A percentile compares a stretch with the other conserved stretches of the same genome.
These are phyloP conservation scores for Herpetomonas tarakana DNA, from an alignment of 208 protist genomes.

Conservation along the genomic window DNA sequence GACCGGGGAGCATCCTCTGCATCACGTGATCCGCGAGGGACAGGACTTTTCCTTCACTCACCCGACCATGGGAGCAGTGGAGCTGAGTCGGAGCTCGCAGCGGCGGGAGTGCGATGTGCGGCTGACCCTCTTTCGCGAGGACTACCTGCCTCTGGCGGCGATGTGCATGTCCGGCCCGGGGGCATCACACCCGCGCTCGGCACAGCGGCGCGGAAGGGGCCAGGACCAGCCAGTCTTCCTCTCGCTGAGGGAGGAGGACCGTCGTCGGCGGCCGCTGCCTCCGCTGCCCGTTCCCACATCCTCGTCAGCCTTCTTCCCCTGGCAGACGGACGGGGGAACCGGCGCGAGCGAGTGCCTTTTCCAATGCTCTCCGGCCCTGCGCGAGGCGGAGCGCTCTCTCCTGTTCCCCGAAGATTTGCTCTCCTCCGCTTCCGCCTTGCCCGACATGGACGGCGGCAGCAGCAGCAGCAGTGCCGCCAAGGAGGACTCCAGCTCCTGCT, in stretches of 20 bases:
- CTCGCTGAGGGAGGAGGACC: too few relatives aligned
- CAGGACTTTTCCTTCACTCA: conserved; percentile 15
- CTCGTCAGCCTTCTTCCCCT: too few relatives aligned
- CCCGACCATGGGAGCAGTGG: conserved; percentile 65
- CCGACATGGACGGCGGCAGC: too few relatives aligned
- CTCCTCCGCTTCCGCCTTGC: neutral
- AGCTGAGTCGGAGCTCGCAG: conserved; percentile 50
- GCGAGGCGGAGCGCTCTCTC: neutral
- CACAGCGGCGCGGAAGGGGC: conserved; percentile 7
- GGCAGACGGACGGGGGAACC: too few relatives aligned
- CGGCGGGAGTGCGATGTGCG: conserved; percentile 62
- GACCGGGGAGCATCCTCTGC: too few relatives aligned
- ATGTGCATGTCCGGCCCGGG: conserved; percentile 65
- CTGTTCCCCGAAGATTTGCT: neutral
- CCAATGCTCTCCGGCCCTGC: neutral
- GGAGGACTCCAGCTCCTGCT: too few relatives aligned
- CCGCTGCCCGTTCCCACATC: conserved; percentile 11
- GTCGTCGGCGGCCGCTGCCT: too few relatives aligned
- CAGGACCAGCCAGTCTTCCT: neutral
- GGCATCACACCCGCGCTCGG: too few relatives aligned
- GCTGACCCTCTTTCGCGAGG: conserved; percentile 57
- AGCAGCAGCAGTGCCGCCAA: too few relatives aligned
- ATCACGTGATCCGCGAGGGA: too few relatives aligned
- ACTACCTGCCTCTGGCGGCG: conserved; percentile 42
- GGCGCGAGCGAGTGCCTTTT: too few relatives aligned